Evolutionary conservation across 768 basidiomycete species (phyloP), one percentile per base, ranked within the genome.

Genomic region (Cystobasidium tubakii): DNA sequence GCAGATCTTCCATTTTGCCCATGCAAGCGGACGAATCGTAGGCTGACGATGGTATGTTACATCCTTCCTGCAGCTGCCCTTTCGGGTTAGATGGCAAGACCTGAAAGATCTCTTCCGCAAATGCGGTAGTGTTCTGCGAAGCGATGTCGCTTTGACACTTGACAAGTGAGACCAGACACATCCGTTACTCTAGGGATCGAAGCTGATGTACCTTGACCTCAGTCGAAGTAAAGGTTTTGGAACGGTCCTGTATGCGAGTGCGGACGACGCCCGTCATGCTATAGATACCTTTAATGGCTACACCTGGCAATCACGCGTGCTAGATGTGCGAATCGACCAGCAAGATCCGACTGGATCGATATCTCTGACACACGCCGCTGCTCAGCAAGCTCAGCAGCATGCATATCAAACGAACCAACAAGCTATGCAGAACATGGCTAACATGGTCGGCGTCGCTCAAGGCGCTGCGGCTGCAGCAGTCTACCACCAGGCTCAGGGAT

Each of bases 51-150:
- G 39, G 15, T 39, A 6, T 6, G 15, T 78, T 55, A 76, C 46
- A 17, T 55, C 13, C 44, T 15, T 21, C 7, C 13, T 39, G n/a
- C 39, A 17, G 92, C 86, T 99, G 29, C 96, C 96, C 0, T 98
- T 95, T 82, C 86, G 95, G 75, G 94, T 97, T 44, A 88, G 96
- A 70, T 99, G 96, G 96, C 96, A 99, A 83, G 96, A 99, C 83
- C 86, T 99, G 75, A 98, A 99, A 78, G 95, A 99, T 81, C 87
- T 99, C 66, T 97, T 99, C 82, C 87, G 95, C 43, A 90, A 91
- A 76, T 91, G 95, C 6, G 96, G 96, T 50, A 96, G 90, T 33
- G 88, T 94, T 76, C 83, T 91, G 43, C 85, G 90, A 62, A 88
- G 92, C 46, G 82, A 82, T 60, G 82, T 82, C 13, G 77, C 77